These are phyloP conservation scores for Boletellus sp. DNA, from an alignment of 768 basidiomycete species.

Conservation along the genomic window DNA sequence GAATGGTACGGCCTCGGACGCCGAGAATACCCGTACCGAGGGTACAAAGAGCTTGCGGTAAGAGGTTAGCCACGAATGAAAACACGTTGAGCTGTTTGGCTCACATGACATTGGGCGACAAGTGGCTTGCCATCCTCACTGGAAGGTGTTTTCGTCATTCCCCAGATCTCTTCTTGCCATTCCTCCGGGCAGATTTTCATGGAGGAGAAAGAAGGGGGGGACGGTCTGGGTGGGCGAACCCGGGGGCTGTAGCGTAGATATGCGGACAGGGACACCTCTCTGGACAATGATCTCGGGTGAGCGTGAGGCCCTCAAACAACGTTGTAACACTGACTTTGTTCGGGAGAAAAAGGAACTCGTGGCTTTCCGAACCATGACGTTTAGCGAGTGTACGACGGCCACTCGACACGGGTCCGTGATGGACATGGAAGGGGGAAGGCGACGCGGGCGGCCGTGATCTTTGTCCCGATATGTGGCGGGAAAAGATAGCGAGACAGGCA, in stretches of 20 bases:
- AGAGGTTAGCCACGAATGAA: neutral
- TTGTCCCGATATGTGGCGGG: constrained; percentile 27
- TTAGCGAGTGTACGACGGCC: constrained; percentile 25
- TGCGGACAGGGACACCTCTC: constrained; percentile 23
- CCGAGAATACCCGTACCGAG: constrained; percentile 52
- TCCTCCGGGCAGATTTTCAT: constrained; percentile 31
- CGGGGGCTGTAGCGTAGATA: constrained; percentile 26
- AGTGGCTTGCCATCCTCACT: constrained; percentile 8
- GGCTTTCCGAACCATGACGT: constrained; percentile 21
- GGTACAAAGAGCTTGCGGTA: constrained; percentile 56
- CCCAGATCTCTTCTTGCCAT: constrained; percentile 33
- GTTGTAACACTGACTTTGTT: constrained; percentile 18
- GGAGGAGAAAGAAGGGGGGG: constrained; percentile 21
- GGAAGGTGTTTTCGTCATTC: constrained; percentile 15
- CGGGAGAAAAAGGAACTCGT: constrained; percentile 17
- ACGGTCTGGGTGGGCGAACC: constrained; percentile 31
- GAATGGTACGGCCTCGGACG: constrained; percentile 59
- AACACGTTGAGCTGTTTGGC: neutral
- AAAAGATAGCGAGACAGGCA: constrained; percentile 30
- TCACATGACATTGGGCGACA: constrained; percentile 30
- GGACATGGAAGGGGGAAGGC: constrained; percentile 31
- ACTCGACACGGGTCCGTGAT: constrained; percentile 22
- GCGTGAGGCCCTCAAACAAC: neutral
- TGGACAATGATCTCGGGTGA: constrained; percentile 10
- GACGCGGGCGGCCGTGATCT: constrained; percentile 14